These are phyloP conservation scores for Rhizodiscina lignyota DNA, from an alignment of 495 filamentous ascomycete genomes.

Conservation along the genomic window DNA sequence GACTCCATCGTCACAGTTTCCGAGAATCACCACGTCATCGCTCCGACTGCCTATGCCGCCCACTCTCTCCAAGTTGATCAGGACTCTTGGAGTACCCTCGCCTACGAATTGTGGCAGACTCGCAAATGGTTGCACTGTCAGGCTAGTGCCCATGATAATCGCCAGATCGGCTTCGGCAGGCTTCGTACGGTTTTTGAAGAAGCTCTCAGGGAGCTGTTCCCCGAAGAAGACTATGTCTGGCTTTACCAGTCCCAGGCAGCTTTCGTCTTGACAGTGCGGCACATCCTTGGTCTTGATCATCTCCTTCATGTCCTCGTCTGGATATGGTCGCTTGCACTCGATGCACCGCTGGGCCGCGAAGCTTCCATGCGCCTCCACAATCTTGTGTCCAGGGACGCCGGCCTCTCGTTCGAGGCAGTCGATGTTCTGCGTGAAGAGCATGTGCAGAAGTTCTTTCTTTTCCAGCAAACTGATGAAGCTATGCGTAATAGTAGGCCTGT, in stretches of 20 bases:
- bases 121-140: conserved; percentile 82
- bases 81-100: conserved; percentile 49
- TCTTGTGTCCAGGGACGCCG: conserved; percentile 61
- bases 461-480: conserved; percentile 61
- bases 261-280: conserved; percentile 39
- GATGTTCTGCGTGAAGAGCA: conserved; percentile 94
- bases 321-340: conserved; percentile 59
- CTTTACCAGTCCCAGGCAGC: conserved; percentile 63
- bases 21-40: conserved; percentile 63
- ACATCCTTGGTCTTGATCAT: conserved; percentile 44
- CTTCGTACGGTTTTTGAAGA: conserved; percentile 41
- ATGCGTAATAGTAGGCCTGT: conserved; percentile 71
- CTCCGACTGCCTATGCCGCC: conserved; percentile 58
- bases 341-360: conserved; percentile 85
- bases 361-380: conserved; percentile 89
- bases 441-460: conserved; percentile 59
- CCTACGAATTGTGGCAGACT: conserved; percentile 48
- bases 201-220: conserved; percentile 50
- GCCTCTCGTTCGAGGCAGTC: conserved; percentile 84
- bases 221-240: conserved; percentile 96
- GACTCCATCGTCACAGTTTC: conserved; percentile 72
- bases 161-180: conserved; percentile 55
- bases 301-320: conserved; percentile 53
- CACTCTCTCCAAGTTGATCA: conserved; percentile 80
- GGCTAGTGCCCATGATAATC: conserved; percentile 83